Conservation (phyloP, 495 filamentous ascomycete species). For the Penicillium silybi region DNA sequence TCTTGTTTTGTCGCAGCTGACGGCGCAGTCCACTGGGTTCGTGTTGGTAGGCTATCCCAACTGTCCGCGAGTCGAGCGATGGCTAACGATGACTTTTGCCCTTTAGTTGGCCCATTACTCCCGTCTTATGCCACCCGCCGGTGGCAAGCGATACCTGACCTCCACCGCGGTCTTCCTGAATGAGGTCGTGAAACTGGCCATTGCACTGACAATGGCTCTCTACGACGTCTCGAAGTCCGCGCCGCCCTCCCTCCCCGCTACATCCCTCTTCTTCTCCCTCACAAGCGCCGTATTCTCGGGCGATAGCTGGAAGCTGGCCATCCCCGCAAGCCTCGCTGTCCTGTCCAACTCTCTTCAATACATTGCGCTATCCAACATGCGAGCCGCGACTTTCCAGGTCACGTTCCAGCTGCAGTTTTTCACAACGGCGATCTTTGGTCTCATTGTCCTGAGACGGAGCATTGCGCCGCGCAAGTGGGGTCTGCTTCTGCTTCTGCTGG, state of each 20-base stretch:
- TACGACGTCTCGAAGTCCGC: constrained; percentile 77
- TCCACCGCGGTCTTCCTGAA: constrained; percentile 94
- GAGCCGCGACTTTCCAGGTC: constrained; percentile 87
- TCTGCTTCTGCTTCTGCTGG: constrained; percentile 70
- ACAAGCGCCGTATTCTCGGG: constrained; percentile 75
- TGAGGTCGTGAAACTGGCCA: constrained; percentile 84
- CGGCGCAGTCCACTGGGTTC: constrained; percentile 38
- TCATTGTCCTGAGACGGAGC: constrained; percentile 66
- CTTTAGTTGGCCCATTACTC: constrained; percentile 85
- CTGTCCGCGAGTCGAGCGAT: background rate
- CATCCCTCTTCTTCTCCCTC: constrained; percentile 76
- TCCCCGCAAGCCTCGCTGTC: constrained; percentile 86
- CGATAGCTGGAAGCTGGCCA: constrained; percentile 95
- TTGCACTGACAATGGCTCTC: constrained; percentile 80
- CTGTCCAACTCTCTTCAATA: constrained; percentile 90
- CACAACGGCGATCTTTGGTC: constrained; percentile 83
- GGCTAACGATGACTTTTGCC: constrained; percentile 13
- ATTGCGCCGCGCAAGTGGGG: constrained; percentile 72
- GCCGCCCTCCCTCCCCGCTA: constrained; percentile 71
- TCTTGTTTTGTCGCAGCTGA: constrained; percentile 25
- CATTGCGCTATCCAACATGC: constrained; percentile 84
- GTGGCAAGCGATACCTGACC: constrained; percentile 82
- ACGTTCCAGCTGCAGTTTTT: constrained; percentile 92
- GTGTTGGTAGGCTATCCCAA: constrained; percentile 33
- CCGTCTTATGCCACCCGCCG: constrained; percentile 77